These are phyloP conservation scores for Neurospora crassa DNA, from an alignment of 2,329 filamentous ascomycete species.

Conservation along the genomic window DNA sequence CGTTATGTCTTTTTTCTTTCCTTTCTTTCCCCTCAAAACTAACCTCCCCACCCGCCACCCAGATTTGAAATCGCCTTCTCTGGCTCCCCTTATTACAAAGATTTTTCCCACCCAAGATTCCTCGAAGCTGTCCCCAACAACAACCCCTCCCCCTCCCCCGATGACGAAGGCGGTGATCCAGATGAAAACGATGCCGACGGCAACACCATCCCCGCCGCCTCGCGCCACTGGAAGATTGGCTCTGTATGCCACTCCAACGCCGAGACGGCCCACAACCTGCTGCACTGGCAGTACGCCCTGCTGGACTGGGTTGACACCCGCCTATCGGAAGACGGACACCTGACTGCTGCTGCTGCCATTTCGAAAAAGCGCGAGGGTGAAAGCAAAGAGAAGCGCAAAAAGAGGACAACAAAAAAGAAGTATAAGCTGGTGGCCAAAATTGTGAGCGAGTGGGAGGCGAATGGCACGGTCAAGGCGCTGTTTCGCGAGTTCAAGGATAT, in stretches of 20 bases:
- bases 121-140: constrained; percentile 50
- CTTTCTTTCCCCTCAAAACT: not conserved
- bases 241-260: constrained; percentile 40
- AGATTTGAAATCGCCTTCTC: constrained; percentile 39
- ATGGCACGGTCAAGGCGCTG: constrained; percentile 49
- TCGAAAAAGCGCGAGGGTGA: not conserved
- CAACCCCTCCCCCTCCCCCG: not conserved
- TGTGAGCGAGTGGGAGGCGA: constrained; percentile 52
- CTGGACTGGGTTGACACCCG: constrained; percentile 60
- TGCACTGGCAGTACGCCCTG: constrained; percentile 70
- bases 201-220: constrained; percentile 25
- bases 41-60: not conserved
- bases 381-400: constrained; percentile 51
- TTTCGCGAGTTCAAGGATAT: constrained; percentile 57
- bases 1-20: constrained; percentile 6
- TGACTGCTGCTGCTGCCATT: constrained; percentile 31
- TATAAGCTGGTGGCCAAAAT: constrained; percentile 53
- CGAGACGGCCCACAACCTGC: constrained; percentile 58
- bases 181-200: constrained; percentile 30
- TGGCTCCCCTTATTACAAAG: constrained; percentile 56
- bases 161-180: constrained; percentile 17
- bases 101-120: constrained; percentile 24
- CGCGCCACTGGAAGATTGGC: constrained; percentile 32
- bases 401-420: constrained; percentile 39
- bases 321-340: constrained; percentile 48